Evolutionary conservation across 306 rosid species (phyloP).

Genomic region (Spatholobus suberectus): DNA sequence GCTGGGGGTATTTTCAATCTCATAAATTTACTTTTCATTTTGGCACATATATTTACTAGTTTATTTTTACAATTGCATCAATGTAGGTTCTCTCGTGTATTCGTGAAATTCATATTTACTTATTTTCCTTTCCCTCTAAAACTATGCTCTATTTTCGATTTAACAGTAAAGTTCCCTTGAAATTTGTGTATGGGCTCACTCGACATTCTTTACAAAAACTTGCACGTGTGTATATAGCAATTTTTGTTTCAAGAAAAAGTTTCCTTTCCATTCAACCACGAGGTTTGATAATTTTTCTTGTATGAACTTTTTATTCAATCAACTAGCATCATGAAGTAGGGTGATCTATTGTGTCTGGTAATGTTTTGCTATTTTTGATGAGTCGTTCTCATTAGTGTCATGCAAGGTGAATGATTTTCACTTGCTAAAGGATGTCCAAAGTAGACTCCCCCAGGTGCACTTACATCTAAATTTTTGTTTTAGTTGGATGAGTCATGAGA

Average conservation of each 20-base stretch:
- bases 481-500: background rate
- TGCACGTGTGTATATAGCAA: background rate
- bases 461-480: background rate
- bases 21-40: conserved; percentile 7
- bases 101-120: background rate
- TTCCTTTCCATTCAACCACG: conserved; percentile 10
- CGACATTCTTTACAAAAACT: background rate
- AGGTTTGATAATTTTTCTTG: background rate
- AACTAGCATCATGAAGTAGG: conserved; percentile 16
- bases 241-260: background rate
- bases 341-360: background rate
- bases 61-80: background rate
- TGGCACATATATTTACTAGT: background rate
- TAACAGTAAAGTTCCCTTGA: background rate
- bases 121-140: background rate
- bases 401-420: conserved; percentile 13
- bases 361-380: conserved; percentile 15
- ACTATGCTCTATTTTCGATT: background rate
- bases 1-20: conserved; percentile 77
- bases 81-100: background rate
- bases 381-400: background rate
- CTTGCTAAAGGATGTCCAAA: conserved; percentile 1
- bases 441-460: background rate
- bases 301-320: background rate
- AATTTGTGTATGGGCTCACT: background rate